Base-by-base conservation (phyloP, 1,284 basidiomycete species). In the Sporisorium scitamineum region DNA sequence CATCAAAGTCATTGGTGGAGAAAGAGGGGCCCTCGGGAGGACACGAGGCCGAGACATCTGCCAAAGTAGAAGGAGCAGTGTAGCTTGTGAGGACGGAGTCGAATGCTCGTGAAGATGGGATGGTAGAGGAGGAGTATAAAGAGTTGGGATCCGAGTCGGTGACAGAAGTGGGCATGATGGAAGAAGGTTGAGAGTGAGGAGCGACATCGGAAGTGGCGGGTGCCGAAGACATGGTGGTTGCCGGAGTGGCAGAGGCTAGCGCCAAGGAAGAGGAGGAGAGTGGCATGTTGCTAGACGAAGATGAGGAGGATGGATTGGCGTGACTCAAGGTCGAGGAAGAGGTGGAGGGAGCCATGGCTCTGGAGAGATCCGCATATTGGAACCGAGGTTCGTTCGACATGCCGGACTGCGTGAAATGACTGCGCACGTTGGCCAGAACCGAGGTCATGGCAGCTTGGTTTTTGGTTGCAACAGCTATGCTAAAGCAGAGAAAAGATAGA, bases 311-410 rank as follows among this genome's bases (percentile, higher is more conserved):
- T 31, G 61, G 39, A 32, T 51, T 18, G 13, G 55, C 39, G 31
- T 65, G 54, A n/a, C 24, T 45, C 34, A 70, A 29, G 27, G 42
- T 57, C n/a, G 54, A 66, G 5, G 58, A 44, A 8, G 60, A 52
- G 32, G 55, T 20, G 18, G 60, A 53, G 22, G 61, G 42, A 22
- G 58, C 32, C 22, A 59, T 31, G 29, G 56, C 13, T 52, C 66
- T 54, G n/a, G 71, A 37, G 31, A 59, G 61, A 41, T 70, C 71
- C 41, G 58, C 57, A 66, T 74, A 74, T 51, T 56, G 61, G 54
- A 62, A 60, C 20, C 65, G 67, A 50, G 57, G 47, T 48, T 70
- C 66, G 62, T 74, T 74, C 48, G 71, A 74, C 71, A 74, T 74
- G 67, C 66, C 60, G 47, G 59, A 32, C 54, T 66, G 62, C 34